Conservation (phyloP, 2,329 filamentous ascomycete genomes). For the Nothomitra cinnamomea region DNA sequence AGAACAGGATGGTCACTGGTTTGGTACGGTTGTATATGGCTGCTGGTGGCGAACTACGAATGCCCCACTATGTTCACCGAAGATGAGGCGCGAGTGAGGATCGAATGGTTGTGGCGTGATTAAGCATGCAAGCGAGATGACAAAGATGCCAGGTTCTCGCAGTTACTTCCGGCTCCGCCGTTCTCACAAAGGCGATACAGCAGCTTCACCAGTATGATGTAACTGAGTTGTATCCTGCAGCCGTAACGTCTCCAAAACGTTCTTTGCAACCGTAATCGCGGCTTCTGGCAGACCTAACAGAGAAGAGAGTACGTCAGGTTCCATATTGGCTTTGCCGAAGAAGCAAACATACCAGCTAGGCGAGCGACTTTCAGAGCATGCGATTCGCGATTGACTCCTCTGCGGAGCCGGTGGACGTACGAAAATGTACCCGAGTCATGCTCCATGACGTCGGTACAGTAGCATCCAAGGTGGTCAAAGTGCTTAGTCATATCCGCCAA, state of each 20-base stretch:
- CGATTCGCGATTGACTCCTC: constrained; percentile 69
- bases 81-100: too few relatives aligned
- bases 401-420: constrained; percentile 68
- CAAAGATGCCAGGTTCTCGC: too few relatives aligned
- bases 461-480: constrained; percentile 46
- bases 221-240: background rate
- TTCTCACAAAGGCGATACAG: background rate
- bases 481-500: constrained; percentile 58
- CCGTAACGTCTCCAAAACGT: constrained; percentile 30
- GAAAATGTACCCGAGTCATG: constrained; percentile 52
- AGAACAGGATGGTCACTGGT: too few relatives aligned
- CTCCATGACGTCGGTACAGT: constrained; percentile 82
- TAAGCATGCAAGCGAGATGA: too few relatives aligned
- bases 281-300: constrained; percentile 45
- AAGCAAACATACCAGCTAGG: constrained; percentile 42
- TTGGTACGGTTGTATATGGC: too few relatives aligned
- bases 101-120: too few relatives aligned
- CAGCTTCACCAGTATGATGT: background rate
- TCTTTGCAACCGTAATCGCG: constrained; percentile 50
- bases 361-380: constrained; percentile 92
- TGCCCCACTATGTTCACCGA: too few relatives aligned
- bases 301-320: background rate
- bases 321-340: constrained; percentile 5
- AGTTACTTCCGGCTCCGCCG: too few relatives aligned
- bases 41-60: too few relatives aligned